Conservation (phyloP, 1,284 basidiomycete genomes). For the Cryptococcus floricola region DNA sequence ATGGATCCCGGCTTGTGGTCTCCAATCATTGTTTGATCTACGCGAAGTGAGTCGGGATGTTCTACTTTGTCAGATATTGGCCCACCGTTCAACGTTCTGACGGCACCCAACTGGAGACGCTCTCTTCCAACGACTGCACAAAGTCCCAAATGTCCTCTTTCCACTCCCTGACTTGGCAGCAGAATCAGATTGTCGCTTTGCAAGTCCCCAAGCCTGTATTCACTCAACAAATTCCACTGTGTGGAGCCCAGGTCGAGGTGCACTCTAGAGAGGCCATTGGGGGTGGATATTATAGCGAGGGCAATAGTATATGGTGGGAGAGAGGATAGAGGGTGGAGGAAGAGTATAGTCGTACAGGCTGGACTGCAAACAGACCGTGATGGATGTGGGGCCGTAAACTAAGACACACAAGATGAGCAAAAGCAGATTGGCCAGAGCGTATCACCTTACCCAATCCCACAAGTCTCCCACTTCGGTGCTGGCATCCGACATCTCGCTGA, state of each 20-base stretch:
- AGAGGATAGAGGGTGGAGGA: slow-evolving; percentile 24
- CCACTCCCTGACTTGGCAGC: slow-evolving; percentile 21
- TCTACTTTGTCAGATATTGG: not conserved
- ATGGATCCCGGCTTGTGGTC: not conserved
- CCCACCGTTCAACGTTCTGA: slow-evolving; percentile 13
- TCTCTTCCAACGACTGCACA: slow-evolving; percentile 18
- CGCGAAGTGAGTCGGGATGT: not conserved
- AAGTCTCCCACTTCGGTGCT: slow-evolving; percentile 2
- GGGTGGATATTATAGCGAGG: slow-evolving; percentile 22
- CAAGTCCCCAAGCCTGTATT: slow-evolving; percentile 5
- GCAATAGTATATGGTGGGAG: slow-evolving; percentile 24
- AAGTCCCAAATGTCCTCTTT: slow-evolving; percentile 31
- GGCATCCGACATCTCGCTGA: slow-evolving; percentile 17
- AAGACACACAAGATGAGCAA: not conserved
- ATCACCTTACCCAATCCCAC: slow-evolving; percentile 25
- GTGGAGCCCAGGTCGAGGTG: slow-evolving; percentile 12
- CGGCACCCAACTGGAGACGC: slow-evolving; percentile 9
- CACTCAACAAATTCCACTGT: slow-evolving; percentile 21
- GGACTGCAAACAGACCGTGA: slow-evolving; percentile 16
- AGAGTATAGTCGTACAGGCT: slow-evolving; percentile 16
- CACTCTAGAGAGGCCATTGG: slow-evolving; percentile 8
- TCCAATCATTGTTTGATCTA: not conserved
- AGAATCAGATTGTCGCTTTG: slow-evolving; percentile 9
- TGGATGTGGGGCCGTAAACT: not conserved
- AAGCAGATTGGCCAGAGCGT: not conserved